Base-by-base conservation (phyloP, 495 filamentous ascomycete species). In the Daldinia vernicosa region DNA sequence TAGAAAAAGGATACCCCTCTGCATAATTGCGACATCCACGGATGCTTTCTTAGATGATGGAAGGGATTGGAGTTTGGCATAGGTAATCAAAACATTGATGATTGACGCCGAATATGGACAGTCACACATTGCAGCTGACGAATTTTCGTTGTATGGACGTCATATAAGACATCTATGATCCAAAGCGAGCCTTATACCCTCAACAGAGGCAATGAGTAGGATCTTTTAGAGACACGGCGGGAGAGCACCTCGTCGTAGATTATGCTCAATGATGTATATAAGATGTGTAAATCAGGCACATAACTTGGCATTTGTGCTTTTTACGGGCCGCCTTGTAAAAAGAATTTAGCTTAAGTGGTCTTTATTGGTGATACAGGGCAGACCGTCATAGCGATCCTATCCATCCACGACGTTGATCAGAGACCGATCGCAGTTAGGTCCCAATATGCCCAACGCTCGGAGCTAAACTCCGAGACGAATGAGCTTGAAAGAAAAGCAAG, bases 1-100 rank as follows among this genome's bases (percentile, higher is more conserved):
- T 66, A 73, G 67, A 66, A 65, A 61, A 71, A 71, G 71, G 73
- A 75, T 75, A 77, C 75, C 75, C 73, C 60, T 62, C 57, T 71
- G 73, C 68, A 74, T 72, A 65, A 63, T 45, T 65, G 63, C 71
- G 33, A 63, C 58, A 55, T 67, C 40, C 22, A 50, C 57, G 39
- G 68, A 67, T 66, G 24, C 50, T 66, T 65, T 59, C 40, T 66
- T 70, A 74, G 59, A 69, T 40, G 60, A 63, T 54, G 33, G 66
- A 60, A 66, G 58, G 57, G 51, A 53, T 19, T 35, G 66, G 71
- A 64, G 66, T 69, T 66, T 68, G 60, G 53, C 43, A 22, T 47
- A 65, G 60, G 30, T 56, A 35, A 60, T 62, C 17, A 67, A 72
- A 72, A 68, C 28, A 58, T 43, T 32, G 26, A 61, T 19, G 61